Conservation (phyloP, 2,329 filamentous ascomycete species). For the Magnaporthales sp. region DNA sequence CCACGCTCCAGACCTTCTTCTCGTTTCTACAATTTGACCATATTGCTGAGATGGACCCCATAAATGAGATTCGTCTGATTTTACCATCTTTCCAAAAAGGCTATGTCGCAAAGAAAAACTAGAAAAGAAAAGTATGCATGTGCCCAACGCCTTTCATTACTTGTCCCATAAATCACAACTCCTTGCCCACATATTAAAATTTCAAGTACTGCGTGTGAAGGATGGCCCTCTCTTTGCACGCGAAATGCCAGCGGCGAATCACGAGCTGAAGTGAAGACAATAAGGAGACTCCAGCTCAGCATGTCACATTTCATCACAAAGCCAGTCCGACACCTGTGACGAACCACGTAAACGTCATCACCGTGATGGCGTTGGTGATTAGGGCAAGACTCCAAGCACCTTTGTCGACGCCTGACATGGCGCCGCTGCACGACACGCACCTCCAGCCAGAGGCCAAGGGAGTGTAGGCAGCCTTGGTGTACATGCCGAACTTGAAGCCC, state of each 20-base stretch:
- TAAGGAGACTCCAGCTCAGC: neutral
- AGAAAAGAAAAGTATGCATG: neutral
- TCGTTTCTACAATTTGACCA: neutral
- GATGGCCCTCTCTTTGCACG: neutral
- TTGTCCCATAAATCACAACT: neutral
- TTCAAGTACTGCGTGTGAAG: neutral
- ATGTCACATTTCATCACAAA: slow-evolving; percentile 12
- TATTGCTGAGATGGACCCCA: neutral
- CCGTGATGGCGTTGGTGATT: slow-evolving; percentile 45
- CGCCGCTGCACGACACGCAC: slow-evolving; percentile 50
- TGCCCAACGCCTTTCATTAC: slow-evolving; percentile 1
- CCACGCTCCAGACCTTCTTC: neutral
- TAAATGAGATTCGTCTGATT: neutral
- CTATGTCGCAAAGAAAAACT: neutral
- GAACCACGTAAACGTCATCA: slow-evolving; percentile 57
- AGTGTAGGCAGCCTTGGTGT: slow-evolving; percentile 42
- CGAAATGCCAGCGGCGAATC: neutral
- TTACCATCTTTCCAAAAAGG: neutral
- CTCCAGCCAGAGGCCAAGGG: slow-evolving; percentile 39
- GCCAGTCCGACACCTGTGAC: slow-evolving; percentile 44
- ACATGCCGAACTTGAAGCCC: slow-evolving; percentile 50
- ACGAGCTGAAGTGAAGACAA: neutral
- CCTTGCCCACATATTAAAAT: neutral
- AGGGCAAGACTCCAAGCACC: slow-evolving; percentile 41
- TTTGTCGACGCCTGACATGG: slow-evolving; percentile 34